Conservation (phyloP, 495 filamentous ascomycete genomes). For the Usnea hakonensis region DNA sequence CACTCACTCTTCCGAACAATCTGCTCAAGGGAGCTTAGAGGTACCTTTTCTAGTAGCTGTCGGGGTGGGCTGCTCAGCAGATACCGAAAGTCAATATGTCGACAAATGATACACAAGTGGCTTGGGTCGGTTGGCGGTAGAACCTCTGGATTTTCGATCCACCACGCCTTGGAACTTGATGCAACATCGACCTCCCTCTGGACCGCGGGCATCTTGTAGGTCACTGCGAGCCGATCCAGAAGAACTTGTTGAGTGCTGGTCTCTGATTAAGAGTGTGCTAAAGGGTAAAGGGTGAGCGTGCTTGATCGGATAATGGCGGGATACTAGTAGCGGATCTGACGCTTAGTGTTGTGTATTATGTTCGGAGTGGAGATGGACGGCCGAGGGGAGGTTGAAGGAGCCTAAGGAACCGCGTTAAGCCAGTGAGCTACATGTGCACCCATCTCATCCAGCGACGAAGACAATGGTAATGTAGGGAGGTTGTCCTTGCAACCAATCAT, state of each 20-base stretch:
- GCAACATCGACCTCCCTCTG: background rate
- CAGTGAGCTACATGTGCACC: too few species aligned
- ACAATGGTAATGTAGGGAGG: too few species aligned
- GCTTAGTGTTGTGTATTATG: too few species aligned
- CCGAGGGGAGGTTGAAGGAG: too few species aligned
- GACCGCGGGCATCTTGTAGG: background rate
- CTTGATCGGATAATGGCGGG: too few species aligned
- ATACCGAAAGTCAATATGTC: conserved; percentile 16
- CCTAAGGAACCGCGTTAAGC: too few species aligned
- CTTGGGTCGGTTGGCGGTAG: background rate
- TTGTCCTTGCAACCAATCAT: too few species aligned
- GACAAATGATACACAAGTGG: conserved; percentile 14
- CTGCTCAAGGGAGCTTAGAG: conserved; percentile 7
- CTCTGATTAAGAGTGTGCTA: too few species aligned
- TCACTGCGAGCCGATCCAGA: background rate
- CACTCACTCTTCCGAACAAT: conserved; percentile 4
- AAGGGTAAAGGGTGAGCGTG: too few species aligned
- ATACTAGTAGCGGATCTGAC: too few species aligned
- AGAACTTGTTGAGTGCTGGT: background rate
- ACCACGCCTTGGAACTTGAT: conserved; percentile 8
- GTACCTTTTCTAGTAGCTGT: conserved; percentile 4
- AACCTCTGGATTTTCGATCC: background rate
- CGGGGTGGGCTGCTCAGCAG: conserved; percentile 5
- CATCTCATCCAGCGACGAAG: too few species aligned
- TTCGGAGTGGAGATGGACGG: too few species aligned